Evolutionary conservation across 75 land plant genomes (phyloP).

Genomic region (Ceratopteris richardii): DNA sequence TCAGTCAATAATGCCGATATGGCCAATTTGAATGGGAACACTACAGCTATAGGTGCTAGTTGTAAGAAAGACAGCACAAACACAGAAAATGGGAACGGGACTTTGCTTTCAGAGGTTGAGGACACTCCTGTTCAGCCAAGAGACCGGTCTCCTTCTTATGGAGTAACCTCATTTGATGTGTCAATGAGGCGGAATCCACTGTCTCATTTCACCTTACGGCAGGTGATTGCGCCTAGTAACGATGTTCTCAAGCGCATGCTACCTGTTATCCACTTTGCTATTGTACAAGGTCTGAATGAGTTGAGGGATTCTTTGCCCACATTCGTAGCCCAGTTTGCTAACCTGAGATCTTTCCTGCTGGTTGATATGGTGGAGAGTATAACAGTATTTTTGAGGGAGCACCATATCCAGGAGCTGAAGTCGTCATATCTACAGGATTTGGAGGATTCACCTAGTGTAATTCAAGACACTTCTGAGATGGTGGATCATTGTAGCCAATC

Average conservation of each 20-base stretch:
- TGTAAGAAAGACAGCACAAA: not conserved
- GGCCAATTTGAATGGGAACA: not conserved
- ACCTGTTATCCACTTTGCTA: slow-evolving; percentile 37
- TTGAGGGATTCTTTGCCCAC: slow-evolving; percentile 26
- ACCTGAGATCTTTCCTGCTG: slow-evolving; percentile 22
- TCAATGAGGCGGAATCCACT: not conserved
- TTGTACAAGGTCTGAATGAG: slow-evolving; percentile 40
- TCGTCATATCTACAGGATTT: slow-evolving; percentile 7
- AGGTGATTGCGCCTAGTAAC: slow-evolving; percentile 34
- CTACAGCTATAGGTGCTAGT: not conserved
- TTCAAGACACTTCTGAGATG: too few species aligned
- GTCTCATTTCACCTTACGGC: slow-evolving; percentile 17
- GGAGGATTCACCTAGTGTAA: slow-evolving; percentile 1
- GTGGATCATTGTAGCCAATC: too few species aligned
- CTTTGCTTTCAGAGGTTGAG: not conserved
- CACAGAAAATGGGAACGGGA: not conserved
- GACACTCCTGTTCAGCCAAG: not conserved
- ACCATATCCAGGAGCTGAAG: slow-evolving; percentile 27
- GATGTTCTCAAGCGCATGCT: slow-evolving; percentile 37
- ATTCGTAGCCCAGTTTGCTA: slow-evolving; percentile 19
- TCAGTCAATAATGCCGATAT: not conserved
- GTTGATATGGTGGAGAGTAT: slow-evolving; percentile 39
- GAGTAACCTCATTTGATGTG: not conserved
- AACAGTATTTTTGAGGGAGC: slow-evolving; percentile 26
- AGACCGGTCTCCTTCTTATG: not conserved